Evolutionary conservation across 345 rosid genomes (phyloP), one percentile per base, ranked within the genome.

Genomic region (Aegle marmelos): DNA sequence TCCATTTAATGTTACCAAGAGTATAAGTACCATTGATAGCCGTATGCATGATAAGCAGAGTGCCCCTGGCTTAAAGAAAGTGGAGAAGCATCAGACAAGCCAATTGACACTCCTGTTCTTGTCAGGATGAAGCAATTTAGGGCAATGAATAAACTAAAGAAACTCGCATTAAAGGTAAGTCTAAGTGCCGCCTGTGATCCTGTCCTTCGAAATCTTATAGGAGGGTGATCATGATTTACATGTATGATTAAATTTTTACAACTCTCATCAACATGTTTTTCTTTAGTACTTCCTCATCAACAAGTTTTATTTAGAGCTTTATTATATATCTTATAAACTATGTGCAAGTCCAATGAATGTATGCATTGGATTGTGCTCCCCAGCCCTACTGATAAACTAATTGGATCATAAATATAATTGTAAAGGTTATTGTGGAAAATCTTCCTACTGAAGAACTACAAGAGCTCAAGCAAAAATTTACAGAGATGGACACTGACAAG

Each of bases 111-210:
- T 82, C 98, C 98, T n/a, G 99, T 93, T 39, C 90, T 94, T 33
- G 85, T 92, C 31, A 90, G 98, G 82, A 89, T 95, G 99, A 95
- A 91, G 85, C 97, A 93, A 79, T 94, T 94, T 84, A 88, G 95
- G 86, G 94, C 90, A 56, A 93, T 92, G 98, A 93, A 95, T 89
- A 93, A 95, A 85, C 85, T 93, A 59, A 94, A 92, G 91, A 91
- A 92, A 83, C 97, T 95, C 70, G 98, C 97, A 31, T 71, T 93
- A 76, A 95, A 93, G 93, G 97, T 93, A 82, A 75, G 28, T 24
- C 16, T 60, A 6, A 4, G 34, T 22, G 7, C 7, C 13, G 3
- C 45, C 0, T 19, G 0, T 4, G 57, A 53, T 53, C 22, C 22
- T 19, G 21, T 4, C 57, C 57, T 16, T 17, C 21, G 17, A 6